These are phyloP conservation scores for Tuber aestivum DNA, from an alignment of 495 filamentous ascomycete species.

Conservation along the genomic window DNA sequence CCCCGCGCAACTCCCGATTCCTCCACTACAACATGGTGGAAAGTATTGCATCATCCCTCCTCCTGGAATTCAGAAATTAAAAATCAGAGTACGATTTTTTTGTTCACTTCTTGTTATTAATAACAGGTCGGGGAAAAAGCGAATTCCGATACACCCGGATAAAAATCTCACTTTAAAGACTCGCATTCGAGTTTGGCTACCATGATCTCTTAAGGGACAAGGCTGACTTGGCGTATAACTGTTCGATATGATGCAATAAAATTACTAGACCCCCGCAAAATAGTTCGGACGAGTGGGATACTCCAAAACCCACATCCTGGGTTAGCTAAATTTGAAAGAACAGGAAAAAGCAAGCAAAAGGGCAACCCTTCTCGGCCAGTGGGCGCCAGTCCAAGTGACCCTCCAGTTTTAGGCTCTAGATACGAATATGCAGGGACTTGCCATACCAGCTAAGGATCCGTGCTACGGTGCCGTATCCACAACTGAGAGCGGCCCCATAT, in stretches of 20 bases:
- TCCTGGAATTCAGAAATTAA: not conserved
- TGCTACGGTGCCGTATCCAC: not conserved
- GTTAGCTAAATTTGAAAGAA: not conserved
- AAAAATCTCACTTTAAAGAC: not conserved
- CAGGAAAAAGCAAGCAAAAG: not conserved
- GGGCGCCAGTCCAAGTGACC: not conserved
- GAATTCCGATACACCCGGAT: not conserved
- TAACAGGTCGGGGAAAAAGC: not conserved
- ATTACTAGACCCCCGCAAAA: not conserved
- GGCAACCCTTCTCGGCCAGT: not conserved
- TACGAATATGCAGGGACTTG: not conserved
- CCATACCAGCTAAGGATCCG: not conserved
- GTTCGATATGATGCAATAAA: not conserved
- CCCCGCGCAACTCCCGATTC: not conserved
- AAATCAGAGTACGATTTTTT: too few species aligned
- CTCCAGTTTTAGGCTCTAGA: not conserved
- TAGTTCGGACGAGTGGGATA: not conserved
- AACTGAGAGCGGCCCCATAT: not conserved
- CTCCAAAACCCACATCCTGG: not conserved
- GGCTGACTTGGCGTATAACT: not conserved
- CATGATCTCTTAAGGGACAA: not conserved
- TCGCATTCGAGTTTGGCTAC: not conserved
- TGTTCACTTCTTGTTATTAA: not conserved
- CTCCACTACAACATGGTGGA: not conserved
- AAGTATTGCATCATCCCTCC: not conserved